A percentile compares a stretch with the other conserved stretches of the same genome.
Evolutionary conservation across 768 basidiomycete genomes (phyloP).

Genomic region (Lactifluus echinatus): DNA sequence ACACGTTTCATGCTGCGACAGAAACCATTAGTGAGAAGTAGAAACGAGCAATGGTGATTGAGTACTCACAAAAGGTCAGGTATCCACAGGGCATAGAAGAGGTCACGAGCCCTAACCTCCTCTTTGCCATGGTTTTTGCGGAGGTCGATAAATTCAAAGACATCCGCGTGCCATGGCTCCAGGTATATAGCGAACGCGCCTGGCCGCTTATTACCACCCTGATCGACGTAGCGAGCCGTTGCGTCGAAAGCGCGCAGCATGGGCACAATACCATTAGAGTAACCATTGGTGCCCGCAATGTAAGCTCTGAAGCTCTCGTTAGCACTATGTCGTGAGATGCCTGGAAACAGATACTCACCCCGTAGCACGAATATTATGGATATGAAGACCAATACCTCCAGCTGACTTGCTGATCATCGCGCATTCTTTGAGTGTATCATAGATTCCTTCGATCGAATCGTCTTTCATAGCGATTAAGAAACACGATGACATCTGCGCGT

Average conservation of each 20-base stretch:
- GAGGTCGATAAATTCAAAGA: slow-evolving; percentile 96
- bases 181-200: slow-evolving; percentile 98
- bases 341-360: slow-evolving; percentile 39
- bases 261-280: slow-evolving; percentile 97
- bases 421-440: slow-evolving; percentile 95
- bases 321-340: slow-evolving; percentile 9
- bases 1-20: slow-evolving; percentile 86
- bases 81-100: slow-evolving; percentile 98
- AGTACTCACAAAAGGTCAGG: slow-evolving; percentile 82
- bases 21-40: background rate
- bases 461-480: slow-evolving; percentile 99
- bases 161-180: slow-evolving; percentile 97
- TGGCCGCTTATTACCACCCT: slow-evolving; percentile 98
- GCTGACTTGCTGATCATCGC: slow-evolving; percentile 99
- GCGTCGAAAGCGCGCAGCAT: slow-evolving; percentile 98
- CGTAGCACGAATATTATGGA: slow-evolving; percentile 94
- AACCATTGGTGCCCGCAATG: slow-evolving; percentile 98
- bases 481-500: slow-evolving; percentile 92
- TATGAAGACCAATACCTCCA: slow-evolving; percentile 92
- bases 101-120: slow-evolving; percentile 89
- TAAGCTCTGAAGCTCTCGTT: slow-evolving; percentile 56
- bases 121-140: slow-evolving; percentile 99
- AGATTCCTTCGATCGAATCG: slow-evolving; percentile 98
- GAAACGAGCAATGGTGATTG: background rate
- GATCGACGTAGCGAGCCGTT: slow-evolving; percentile 97